Conservation (phyloP, 1,284 basidiomycete species). For the Naganishia cerealis region DNA sequence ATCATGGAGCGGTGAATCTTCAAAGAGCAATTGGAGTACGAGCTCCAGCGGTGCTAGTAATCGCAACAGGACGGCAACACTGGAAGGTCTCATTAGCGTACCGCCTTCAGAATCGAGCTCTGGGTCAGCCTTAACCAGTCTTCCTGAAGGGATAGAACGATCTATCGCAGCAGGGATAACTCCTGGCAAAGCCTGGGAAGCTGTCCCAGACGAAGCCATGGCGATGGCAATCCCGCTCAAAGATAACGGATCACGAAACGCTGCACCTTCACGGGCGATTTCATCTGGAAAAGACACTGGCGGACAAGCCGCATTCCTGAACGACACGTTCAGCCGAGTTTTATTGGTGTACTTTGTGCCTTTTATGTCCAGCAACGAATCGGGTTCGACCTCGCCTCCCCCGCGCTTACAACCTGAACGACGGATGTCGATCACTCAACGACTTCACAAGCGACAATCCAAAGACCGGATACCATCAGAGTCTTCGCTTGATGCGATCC, state of each 20-base stretch:
- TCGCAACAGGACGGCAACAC: not conserved
- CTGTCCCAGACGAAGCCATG: conserved; percentile 51
- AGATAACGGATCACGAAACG: not conserved
- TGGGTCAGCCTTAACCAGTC: conserved; percentile 24
- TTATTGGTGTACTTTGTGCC: conserved; percentile 53
- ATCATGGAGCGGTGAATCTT: conserved; percentile 38
- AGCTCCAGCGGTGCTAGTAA: conserved; percentile 16
- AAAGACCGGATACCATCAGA: conserved; percentile 23
- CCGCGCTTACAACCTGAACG: conserved; percentile 17
- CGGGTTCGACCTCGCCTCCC: not conserved
- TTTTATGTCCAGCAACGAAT: conserved; percentile 43
- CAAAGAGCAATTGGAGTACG: conserved; percentile 23
- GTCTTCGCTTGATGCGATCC: not conserved
- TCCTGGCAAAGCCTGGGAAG: conserved; percentile 50
- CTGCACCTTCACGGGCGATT: not conserved
- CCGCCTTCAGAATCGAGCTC: conserved; percentile 34
- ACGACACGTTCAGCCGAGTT: conserved; percentile 41
- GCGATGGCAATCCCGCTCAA: conserved; percentile 52
- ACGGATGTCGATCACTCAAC: conserved; percentile 17
- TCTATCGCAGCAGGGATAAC: not conserved
- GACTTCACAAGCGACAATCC: conserved; percentile 16
- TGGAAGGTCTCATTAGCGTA: not conserved
- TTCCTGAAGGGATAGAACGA: conserved; percentile 36
- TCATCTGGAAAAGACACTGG: not conserved
- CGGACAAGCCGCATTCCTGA: conserved; percentile 37